phyloP scores from a whole-genome alignment of 345 rosid species.

The Hibiscus syriacus region DNA sequence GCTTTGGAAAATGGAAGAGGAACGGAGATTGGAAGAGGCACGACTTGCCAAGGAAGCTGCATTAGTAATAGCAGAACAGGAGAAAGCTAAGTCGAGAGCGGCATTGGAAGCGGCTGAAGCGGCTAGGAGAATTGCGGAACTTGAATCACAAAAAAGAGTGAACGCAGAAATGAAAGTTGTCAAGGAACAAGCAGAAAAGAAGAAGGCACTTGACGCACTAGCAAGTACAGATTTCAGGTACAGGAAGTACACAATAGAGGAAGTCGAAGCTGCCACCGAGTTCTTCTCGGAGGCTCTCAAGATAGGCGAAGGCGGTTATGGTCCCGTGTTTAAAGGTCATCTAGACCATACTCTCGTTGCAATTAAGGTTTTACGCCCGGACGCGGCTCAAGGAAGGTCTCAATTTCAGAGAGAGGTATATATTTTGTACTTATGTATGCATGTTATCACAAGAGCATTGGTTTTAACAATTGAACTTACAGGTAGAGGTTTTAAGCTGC shows the following conservation, averaged over 20 bases:
- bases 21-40: conserved; percentile 67
- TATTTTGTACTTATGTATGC: neutral
- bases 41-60: conserved; percentile 73
- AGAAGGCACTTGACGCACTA: conserved; percentile 49
- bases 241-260: conserved; percentile 73
- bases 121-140: conserved; percentile 67
- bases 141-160: conserved; percentile 64
- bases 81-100: conserved; percentile 74
- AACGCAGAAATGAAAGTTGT: conserved; percentile 71
- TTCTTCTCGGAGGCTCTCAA: conserved; percentile 48
- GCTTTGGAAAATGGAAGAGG: conserved; percentile 74
- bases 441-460: neutral
- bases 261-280: conserved; percentile 78
- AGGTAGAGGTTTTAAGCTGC: conserved; percentile 85
- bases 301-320: conserved; percentile 96
- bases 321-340: conserved; percentile 73
- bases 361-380: conserved; percentile 74
- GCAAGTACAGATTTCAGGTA: conserved; percentile 52
- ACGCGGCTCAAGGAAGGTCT: conserved; percentile 86
- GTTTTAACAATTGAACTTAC: neutral
- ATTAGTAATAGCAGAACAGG: conserved; percentile 62
- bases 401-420: conserved; percentile 95
- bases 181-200: conserved; percentile 65
- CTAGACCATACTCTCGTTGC: conserved; percentile 87
- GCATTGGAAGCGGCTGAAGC: conserved; percentile 87